Percentiles rank a stretch among this genome's conserved stretches.
Evolutionary conservation across 2,329 filamentous ascomycete species (phyloP).

Genomic region (Calonectria ilicicola): DNA sequence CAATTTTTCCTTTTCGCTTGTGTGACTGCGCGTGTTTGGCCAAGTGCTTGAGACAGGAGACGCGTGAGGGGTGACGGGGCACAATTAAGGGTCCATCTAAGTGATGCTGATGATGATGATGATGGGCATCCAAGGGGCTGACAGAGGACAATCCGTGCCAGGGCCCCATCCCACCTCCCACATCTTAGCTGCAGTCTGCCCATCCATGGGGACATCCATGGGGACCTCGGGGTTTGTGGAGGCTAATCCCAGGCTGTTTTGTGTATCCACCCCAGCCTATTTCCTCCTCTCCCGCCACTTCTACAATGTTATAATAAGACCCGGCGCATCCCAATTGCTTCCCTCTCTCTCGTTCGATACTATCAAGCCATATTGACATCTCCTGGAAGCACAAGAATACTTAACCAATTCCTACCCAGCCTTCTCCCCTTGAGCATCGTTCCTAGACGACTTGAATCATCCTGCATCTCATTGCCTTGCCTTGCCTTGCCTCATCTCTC

Average conservation of each 20-base stretch:
- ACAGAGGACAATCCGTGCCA: constrained; percentile 1
- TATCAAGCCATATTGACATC: background rate
- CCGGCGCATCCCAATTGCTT: constrained; percentile 23
- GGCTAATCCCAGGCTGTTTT: background rate
- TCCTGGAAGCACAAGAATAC: background rate
- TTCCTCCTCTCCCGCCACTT: constrained; percentile 24
- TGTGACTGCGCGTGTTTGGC: constrained; percentile 4
- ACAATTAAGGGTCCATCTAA: background rate
- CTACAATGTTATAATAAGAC: constrained; percentile 40
- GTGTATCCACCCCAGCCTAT: constrained; percentile 17
- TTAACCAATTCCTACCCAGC: background rate
- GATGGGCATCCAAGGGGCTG: constrained; percentile 8
- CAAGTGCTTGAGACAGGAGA: background rate
- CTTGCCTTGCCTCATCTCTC: background rate
- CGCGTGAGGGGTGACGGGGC: background rate
- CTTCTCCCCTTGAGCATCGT: background rate
- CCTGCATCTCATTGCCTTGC: background rate
- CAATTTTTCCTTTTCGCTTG: background rate
- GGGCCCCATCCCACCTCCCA: background rate
- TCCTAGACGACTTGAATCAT: background rate
- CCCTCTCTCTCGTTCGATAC: constrained; percentile 8
- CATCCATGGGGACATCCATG: constrained; percentile 10
- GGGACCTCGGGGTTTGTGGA: constrained; percentile 12
- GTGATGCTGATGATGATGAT: constrained; percentile 12
- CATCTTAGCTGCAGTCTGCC: background rate